Base-by-base conservation (phyloP, 495 filamentous ascomycete species). In the Neurospora sp. region DNA sequence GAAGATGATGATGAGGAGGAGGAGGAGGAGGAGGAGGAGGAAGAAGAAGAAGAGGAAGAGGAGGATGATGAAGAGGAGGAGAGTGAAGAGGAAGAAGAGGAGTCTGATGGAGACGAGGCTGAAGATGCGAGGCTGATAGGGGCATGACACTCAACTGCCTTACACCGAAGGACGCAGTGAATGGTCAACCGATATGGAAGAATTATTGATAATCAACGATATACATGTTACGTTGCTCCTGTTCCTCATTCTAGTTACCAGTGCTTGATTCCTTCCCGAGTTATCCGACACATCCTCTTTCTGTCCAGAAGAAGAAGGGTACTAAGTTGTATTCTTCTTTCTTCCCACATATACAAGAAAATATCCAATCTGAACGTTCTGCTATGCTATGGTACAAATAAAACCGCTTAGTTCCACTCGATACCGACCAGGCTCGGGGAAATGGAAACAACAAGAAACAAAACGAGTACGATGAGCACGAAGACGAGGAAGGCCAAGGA, bases 21-120 rank as follows among this genome's bases (percentile, higher is more conserved):
- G 0, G 73, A 71, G 0, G 75, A 76, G 31, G 70, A 72, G 4
- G 69, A 42, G 3, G 74, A 76, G 3, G 42, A 73, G 1, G 70
- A 44, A 6, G 75, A 76, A 3, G 71, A 73, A 1, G 73, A 73
- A 2, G 81, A 78, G 1, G 78, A 78, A 5, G 76, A 79, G 9
- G 81, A 81, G 12, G 83, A 84, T 16, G 81, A 83, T 8, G 82
- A 81, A 10, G 82, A 82, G 16, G 75, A 46, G 1, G 42, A 5
- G 3, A 46, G 42, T 46, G 10, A 8, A 46, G 10, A 8, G n/a
- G 42, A 78, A 1, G 82, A 81, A 12, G 87, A 88, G 16, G 85
- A 86, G 6, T 84, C 85, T 70, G 78, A 84, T 7, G 88, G 81
- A 23, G 87, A 86, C 38, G 81, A 83, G 1, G 85, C 85, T 62